Base-by-base conservation (phyloP, 352 stramenopile species). In the Globisporangium paroecandrum region DNA sequence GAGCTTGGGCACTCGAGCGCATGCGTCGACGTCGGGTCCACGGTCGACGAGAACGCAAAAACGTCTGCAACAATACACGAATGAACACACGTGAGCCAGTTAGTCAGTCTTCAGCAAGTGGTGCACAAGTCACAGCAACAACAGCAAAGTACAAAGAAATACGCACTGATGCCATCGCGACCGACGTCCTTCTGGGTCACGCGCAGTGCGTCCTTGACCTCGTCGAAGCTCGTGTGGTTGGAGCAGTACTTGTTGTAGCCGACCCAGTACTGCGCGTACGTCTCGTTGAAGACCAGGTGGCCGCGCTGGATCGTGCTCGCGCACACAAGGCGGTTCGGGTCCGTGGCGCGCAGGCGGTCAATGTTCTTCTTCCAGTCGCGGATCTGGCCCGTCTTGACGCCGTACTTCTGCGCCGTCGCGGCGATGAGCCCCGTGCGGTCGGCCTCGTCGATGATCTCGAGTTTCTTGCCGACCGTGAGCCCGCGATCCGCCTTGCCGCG, bases 291-390 rank as follows among this genome's bases (percentile, higher is more conserved):
- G 9, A 94, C 87, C 51, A 94, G 64, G 74, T 94, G 87, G 29
- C 87, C 87, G 60, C 87, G 83, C 73, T 93, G 85, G 58, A 94
- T 85, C 57, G 81, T 94, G 70, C 83, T 92, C 41, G 87, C 87
- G 64, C 83, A 91, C 64, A 94, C 87, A 53, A 94, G 80, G 20
- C 87, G 83, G 53, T 80, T 89, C 62, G 87, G 87, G 67, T 94
- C 87, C 55, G 87, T 94, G 49, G 87, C 85, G 3, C 76, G 74
- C 65, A 94, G 70, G 12, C 85, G 83, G 34, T 92, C 82, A 41
- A 92, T 79, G 76, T 94, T 94, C 69, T 92, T 91, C 81, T 92
- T 93, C 87, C 87, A 94, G 76, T 94, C 87, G 64, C 87, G 87
- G 68, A 94, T 92, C 72, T 94, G 87, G 66, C 87, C 87, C 24